Conservation (phyloP, 495 filamentous ascomycete genomes). For the Thermochaetoides thermophila region DNA sequence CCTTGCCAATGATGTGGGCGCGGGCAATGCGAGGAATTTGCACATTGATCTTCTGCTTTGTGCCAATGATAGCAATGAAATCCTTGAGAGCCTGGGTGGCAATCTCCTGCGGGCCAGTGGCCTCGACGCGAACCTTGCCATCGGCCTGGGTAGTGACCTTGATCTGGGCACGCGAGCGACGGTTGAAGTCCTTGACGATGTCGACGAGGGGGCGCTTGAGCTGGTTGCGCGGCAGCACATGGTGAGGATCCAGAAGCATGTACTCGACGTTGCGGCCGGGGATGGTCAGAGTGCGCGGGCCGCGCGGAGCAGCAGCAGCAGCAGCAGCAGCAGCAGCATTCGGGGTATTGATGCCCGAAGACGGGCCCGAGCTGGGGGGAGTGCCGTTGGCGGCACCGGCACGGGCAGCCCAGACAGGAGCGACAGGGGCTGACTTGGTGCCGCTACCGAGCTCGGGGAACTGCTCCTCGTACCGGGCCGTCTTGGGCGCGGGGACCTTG, state of each 20-base stretch:
- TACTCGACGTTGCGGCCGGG: slow-evolving; percentile 67
- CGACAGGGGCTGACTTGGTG: slow-evolving; percentile 44
- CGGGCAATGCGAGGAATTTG: slow-evolving; percentile 70
- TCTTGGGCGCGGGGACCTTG: too few relatives aligned
- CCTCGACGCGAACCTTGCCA: slow-evolving; percentile 61
- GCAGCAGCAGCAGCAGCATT: too few relatives aligned
- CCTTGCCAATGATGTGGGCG: slow-evolving; percentile 78
- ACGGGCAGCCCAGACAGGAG: slow-evolving; percentile 45
- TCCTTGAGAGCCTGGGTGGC: slow-evolving; percentile 75
- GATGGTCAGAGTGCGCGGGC: slow-evolving; percentile 48
- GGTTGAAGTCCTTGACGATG: slow-evolving; percentile 74
- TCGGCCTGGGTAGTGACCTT: slow-evolving; percentile 53
- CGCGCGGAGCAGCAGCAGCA: slow-evolving; percentile 30
- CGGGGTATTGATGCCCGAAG: slow-evolving; percentile 42
- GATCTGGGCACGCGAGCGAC: slow-evolving; percentile 70
- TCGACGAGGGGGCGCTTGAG: slow-evolving; percentile 72
- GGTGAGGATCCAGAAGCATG: slow-evolving; percentile 51
- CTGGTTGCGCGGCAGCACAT: slow-evolving; percentile 57
- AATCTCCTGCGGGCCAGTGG: slow-evolving; percentile 60
- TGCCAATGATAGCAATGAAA: slow-evolving; percentile 66
- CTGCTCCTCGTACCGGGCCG: too few relatives aligned
- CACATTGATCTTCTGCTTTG: slow-evolving; percentile 65
- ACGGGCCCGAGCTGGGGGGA: slow-evolving; percentile 41
- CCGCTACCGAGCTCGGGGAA: slow-evolving; percentile 74
- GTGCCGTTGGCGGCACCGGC: slow-evolving; percentile 29